Evolutionary conservation across 768 basidiomycete species (phyloP).

Genomic region (Chalciporus pseudorubinellus): DNA sequence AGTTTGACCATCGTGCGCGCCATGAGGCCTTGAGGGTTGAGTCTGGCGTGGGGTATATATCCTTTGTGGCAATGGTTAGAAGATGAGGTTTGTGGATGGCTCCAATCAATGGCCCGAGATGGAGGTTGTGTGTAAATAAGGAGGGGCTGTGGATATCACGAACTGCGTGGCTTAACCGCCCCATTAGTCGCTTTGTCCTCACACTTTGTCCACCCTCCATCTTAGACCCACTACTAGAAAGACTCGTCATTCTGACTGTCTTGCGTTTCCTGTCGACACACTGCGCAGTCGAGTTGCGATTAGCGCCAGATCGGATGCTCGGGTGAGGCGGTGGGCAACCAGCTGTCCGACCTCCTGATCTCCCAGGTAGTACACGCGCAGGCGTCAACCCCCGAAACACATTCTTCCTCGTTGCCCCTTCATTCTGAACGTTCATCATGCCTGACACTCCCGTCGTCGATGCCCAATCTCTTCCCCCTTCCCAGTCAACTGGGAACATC

Average conservation of each 20-base stretch:
- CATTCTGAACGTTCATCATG: slow-evolving; percentile 27
- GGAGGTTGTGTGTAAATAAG: slow-evolving; percentile 16
- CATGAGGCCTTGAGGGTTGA: neutral
- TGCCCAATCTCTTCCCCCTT: slow-evolving; percentile 34
- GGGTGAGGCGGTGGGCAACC: slow-evolving; percentile 14
- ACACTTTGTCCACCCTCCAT: neutral
- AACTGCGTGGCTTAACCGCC: slow-evolving; percentile 7
- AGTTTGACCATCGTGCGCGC: slow-evolving; percentile 45
- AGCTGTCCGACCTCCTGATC: slow-evolving; percentile 11
- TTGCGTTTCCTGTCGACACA: slow-evolving; percentile 3
- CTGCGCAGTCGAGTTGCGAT: slow-evolving; percentile 14
- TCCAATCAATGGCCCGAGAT: neutral
- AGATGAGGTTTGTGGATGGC: no score
- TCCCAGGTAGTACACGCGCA: slow-evolving; percentile 25
- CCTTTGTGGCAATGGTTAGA: no score
- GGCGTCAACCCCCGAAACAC: slow-evolving; percentile 25
- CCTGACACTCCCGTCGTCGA: slow-evolving; percentile 25
- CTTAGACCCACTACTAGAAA: slow-evolving; percentile 1
- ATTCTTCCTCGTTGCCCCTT: slow-evolving; percentile 11
- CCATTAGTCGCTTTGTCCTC: slow-evolving; percentile 12
- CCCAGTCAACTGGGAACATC: slow-evolving; percentile 36
- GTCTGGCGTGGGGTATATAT: neutral
- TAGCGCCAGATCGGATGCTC: slow-evolving; percentile 18
- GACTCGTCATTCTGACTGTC: neutral
- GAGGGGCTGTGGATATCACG: neutral